A percentile compares a stretch with the other conserved stretches of the same genome.
Conservation (phyloP, 2,329 filamentous ascomycete genomes). For the Trichoderma sp. region DNA sequence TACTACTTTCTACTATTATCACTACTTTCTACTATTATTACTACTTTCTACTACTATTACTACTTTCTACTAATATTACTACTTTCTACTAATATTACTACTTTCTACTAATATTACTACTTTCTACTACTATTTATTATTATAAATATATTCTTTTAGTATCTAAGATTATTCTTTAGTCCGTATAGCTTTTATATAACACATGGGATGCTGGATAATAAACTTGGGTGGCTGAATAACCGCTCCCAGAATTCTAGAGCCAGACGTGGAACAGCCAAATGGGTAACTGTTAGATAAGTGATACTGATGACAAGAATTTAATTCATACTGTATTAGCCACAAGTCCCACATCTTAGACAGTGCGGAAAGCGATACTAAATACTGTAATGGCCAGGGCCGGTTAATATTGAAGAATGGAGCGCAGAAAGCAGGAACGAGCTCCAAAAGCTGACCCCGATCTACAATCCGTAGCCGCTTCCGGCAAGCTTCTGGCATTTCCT, state of each 20-base stretch:
- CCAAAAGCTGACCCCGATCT: slow-evolving; percentile 2
- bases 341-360: neutral
- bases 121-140: no score
- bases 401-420: neutral
- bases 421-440: neutral
- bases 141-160: no score
- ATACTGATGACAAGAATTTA: neutral
- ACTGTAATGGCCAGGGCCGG: neutral
- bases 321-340: neutral
- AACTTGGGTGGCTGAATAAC: no score
- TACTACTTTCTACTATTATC: no score
- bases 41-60: no score
- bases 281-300: neutral
- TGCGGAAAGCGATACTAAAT: neutral
- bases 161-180: no score
- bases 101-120: no score
- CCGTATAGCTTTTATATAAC: no score
- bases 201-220: no score
- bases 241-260: neutral
- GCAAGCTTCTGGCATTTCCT: slow-evolving; percentile 10
- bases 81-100: no score
- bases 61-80: no score
- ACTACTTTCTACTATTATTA: no score
- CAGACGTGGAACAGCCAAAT: neutral
- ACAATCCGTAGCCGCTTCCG: neutral